Conservation (phyloP, 768 basidiomycete species). For the Pleurotus tuber-regium region DNA sequence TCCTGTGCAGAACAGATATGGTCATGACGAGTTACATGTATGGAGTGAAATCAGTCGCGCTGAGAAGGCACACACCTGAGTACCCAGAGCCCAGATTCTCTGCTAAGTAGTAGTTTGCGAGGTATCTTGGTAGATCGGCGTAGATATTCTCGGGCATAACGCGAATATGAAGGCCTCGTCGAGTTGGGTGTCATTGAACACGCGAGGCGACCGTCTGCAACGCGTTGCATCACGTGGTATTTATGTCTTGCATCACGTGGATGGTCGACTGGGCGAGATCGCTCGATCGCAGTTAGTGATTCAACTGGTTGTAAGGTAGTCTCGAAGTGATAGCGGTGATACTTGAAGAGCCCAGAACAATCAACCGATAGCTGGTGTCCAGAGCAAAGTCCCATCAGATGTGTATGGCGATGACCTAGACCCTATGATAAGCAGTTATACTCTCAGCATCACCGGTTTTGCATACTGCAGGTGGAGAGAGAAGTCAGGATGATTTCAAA, state of each 20-base stretch:
- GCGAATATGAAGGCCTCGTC: neutral
- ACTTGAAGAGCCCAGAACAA: constrained; percentile 1
- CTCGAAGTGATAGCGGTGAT: neutral
- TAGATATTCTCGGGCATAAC: neutral
- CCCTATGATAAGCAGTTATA: constrained; percentile 9
- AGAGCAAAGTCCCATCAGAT: neutral
- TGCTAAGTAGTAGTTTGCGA: constrained; percentile 63
- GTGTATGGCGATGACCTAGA: neutral
- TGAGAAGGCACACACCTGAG: constrained; percentile 44
- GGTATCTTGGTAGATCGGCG: constrained; percentile 27
- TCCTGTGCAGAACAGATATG: constrained; percentile 41
- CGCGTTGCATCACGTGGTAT: constrained; percentile 7
- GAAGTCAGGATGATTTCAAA: neutral
- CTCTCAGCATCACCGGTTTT: neutral
- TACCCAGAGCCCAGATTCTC: constrained; percentile 69
- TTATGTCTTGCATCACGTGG: neutral
- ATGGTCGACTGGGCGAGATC: too few species aligned
- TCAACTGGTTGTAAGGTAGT: too few species aligned
- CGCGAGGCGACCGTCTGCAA: too few species aligned
- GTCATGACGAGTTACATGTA: neutral
- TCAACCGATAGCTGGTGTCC: neutral
- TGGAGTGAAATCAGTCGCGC: constrained; percentile 7
- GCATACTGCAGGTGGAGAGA: neutral
- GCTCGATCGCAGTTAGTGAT: too few species aligned
- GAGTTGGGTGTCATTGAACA: constrained; percentile 1